Evolutionary conservation across 139 green algal species (phyloP).

Genomic region (Mesostigma viride): DNA sequence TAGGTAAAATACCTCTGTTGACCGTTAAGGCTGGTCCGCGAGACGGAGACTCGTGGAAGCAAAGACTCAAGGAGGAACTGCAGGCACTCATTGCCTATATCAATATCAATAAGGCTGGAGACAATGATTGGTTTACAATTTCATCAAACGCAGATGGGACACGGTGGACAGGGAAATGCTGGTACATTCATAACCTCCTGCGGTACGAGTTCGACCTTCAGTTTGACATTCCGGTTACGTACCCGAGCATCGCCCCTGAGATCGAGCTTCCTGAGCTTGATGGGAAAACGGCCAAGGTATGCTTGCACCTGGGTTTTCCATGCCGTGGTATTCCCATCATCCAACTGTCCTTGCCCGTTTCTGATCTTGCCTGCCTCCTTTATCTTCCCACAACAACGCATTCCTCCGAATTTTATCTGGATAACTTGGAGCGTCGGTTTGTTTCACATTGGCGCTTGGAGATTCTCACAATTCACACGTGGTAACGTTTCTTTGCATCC

Average conservation of each 20-base stretch:
- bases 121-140: constrained; percentile 95
- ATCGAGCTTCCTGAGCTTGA: constrained; percentile 90
- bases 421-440: no score
- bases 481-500: no score
- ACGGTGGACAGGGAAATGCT: constrained; percentile 73
- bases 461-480: no score
- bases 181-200: constrained; percentile 87
- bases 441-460: no score
- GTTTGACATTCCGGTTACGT: constrained; percentile 89
- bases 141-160: constrained; percentile 46
- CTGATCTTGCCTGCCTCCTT: no score
- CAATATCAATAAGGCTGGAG: constrained; percentile 81
- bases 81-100: constrained; percentile 89
- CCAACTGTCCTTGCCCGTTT: no score
- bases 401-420: no score
- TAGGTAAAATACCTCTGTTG: constrained; percentile 68
- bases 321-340: no score
- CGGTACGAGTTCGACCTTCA: constrained; percentile 93
- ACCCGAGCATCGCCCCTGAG: constrained; percentile 76
- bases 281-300: constrained; percentile 60
- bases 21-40: constrained; percentile 57
- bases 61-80: constrained; percentile 65
- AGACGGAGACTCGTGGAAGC: constrained; percentile 61
- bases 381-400: no score
- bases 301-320: no score